phyloP scores from a whole-genome alignment of 768 basidiomycete genomes.

The Mycena alexandri region DNA sequence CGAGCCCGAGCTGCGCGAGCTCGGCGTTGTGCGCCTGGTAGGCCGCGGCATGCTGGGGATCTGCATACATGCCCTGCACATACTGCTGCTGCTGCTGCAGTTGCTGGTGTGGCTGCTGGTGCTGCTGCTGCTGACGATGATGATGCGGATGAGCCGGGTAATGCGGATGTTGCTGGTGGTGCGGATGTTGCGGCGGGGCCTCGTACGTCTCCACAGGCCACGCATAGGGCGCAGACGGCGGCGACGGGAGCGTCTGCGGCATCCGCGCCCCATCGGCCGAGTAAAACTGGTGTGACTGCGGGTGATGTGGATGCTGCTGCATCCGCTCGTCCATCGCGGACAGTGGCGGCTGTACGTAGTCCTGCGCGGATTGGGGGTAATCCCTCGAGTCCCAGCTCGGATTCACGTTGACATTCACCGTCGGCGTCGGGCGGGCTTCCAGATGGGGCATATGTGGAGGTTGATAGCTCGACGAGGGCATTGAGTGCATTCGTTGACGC shows the following conservation, averaged over 20 bases:
- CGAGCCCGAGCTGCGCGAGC: constrained; percentile 71
- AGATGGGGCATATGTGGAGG: not conserved
- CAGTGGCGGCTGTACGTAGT: constrained; percentile 5
- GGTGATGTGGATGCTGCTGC: constrained; percentile 13
- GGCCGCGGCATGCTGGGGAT: constrained; percentile 35
- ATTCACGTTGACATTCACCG: constrained; percentile 33
- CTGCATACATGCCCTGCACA: constrained; percentile 33
- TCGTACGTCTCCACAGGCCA: constrained; percentile 32
- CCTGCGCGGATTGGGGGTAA: constrained; percentile 30
- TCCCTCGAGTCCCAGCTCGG: constrained; percentile 27
- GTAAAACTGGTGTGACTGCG: constrained; percentile 25
- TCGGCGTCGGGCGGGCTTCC: constrained; percentile 18
- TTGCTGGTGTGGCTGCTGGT: constrained; percentile 37
- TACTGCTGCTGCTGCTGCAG: constrained; percentile 32
- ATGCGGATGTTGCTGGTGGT: constrained; percentile 39
- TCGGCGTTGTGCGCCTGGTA: constrained; percentile 53
- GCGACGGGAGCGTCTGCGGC: constrained; percentile 18
- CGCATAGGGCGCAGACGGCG: constrained; percentile 30
- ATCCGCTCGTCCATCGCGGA: constrained; percentile 25
- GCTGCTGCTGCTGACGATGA: constrained; percentile 31
- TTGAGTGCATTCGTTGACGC: constrained; percentile 33
- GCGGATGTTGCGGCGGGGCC: constrained; percentile 26
- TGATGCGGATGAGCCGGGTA: not conserved
- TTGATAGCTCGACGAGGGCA: constrained; percentile 36
- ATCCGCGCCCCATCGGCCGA: not conserved